A percentile compares a stretch with the other conserved stretches of the same genome.
These are phyloP conservation scores for Ogataea glucozyma DNA, from an alignment of 805 yeast genomes.

Conservation along the genomic window DNA sequence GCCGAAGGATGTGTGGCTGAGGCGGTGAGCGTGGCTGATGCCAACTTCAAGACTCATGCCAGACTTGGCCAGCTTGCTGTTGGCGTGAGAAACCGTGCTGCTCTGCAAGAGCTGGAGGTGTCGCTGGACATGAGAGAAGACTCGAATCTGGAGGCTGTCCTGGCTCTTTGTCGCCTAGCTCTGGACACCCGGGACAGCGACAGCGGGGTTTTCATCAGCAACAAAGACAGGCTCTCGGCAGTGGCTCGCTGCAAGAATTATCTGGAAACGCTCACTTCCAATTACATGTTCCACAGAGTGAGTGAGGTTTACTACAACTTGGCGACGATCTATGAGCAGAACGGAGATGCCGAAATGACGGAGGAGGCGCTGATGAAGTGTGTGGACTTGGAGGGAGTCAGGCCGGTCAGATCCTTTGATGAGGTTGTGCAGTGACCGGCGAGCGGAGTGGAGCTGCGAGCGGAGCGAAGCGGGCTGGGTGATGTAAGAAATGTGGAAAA, in stretches of 20 bases:
- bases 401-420: constrained; percentile 49
- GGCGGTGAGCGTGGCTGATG: constrained; percentile 53
- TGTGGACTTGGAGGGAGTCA: constrained; percentile 60
- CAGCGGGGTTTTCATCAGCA: constrained; percentile 44
- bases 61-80: constrained; percentile 49
- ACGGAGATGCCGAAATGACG: constrained; percentile 48
- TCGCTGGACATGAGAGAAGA: constrained; percentile 50
- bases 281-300: constrained; percentile 43
- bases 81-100: constrained; percentile 34
- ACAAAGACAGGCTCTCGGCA: constrained; percentile 60
- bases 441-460: neutral
- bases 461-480: too few relatives aligned
- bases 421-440: constrained; percentile 11
- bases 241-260: constrained; percentile 53
- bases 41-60: constrained; percentile 50
- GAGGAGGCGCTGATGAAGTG: constrained; percentile 59
- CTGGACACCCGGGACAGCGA: constrained; percentile 31
- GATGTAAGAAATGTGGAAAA: too few relatives aligned
- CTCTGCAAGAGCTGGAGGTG: constrained; percentile 65
- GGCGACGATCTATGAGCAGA: constrained; percentile 62
- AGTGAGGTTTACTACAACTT: constrained; percentile 72
- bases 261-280: constrained; percentile 41
- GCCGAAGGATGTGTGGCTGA: constrained; percentile 73
- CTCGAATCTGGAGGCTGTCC: constrained; percentile 50
- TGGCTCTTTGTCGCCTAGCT: constrained; percentile 56